These are phyloP conservation scores for Sphaerobolus stellatus DNA, from an alignment of 1,284 basidiomycete species.

Conservation along the genomic window DNA sequence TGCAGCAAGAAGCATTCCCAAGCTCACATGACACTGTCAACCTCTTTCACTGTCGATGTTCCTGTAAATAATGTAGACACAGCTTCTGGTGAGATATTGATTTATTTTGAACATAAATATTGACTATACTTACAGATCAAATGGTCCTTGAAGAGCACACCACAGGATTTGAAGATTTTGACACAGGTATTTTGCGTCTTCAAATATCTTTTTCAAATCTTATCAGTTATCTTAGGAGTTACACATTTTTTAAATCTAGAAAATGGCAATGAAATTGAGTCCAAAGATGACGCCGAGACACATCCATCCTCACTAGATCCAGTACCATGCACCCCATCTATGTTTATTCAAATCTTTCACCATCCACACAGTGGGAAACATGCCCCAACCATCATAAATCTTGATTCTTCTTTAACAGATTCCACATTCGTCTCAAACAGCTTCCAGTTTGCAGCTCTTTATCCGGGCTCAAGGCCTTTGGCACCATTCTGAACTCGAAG, in stretches of 20 bases:
- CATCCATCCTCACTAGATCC: background rate
- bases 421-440: background rate
- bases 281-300: background rate
- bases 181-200: background rate
- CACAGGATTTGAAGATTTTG: background rate
- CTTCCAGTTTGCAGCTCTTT: background rate
- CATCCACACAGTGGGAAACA: background rate
- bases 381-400: background rate
- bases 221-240: too few species aligned
- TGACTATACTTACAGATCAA: background rate
- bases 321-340: background rate
- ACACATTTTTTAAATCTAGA: too few species aligned
- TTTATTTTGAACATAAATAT: background rate
- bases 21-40: background rate
- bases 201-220: background rate
- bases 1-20: background rate
- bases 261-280: too few species aligned
- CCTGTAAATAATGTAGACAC: background rate
- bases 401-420: background rate
- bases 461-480: background rate
- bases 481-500: background rate
- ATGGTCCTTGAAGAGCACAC: background rate
- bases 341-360: background rate
- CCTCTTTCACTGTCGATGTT: background rate
- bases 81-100: background rate